Conservation (phyloP, 1,284 basidiomycete genomes). For the Leccinum fuscescens region DNA sequence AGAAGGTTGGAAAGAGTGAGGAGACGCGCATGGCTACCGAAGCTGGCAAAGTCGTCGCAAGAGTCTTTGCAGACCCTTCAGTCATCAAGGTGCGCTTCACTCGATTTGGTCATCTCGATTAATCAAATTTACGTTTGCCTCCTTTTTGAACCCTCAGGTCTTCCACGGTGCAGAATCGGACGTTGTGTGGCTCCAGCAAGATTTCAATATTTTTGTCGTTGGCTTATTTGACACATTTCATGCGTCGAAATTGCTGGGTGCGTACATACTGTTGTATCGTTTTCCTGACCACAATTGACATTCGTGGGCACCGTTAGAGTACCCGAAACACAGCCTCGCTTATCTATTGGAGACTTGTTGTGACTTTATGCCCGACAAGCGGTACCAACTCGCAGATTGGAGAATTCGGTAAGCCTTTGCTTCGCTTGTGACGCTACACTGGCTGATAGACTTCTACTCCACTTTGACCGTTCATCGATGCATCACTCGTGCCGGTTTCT, state of each 20-base stretch:
- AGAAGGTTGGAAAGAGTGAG: constrained; percentile 10
- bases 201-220: constrained; percentile 92
- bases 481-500: background rate
- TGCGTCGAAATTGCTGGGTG: constrained; percentile 83
- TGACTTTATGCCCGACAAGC: constrained; percentile 91
- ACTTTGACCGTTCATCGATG: background rate
- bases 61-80: constrained; percentile 76
- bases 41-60: constrained; percentile 51
- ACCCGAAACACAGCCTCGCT: constrained; percentile 81
- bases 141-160: constrained; percentile 47
- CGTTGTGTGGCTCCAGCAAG: constrained; percentile 93
- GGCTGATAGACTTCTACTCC: background rate
- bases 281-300: constrained; percentile 1
- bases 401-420: constrained; percentile 68
- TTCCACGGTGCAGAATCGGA: constrained; percentile 96
- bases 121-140: background rate
- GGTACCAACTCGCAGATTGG: constrained; percentile 97
- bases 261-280: constrained; percentile 13
- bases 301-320: constrained; percentile 45
- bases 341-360: constrained; percentile 88
- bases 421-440: background rate
- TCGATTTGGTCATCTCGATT: background rate
- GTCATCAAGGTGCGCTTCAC: constrained; percentile 75
- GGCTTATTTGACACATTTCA: constrained; percentile 97
- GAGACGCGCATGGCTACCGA: constrained; percentile 30